Base-by-base conservation (phyloP, 208 protist genomes). In the Wallacemonas sp. region DNA sequence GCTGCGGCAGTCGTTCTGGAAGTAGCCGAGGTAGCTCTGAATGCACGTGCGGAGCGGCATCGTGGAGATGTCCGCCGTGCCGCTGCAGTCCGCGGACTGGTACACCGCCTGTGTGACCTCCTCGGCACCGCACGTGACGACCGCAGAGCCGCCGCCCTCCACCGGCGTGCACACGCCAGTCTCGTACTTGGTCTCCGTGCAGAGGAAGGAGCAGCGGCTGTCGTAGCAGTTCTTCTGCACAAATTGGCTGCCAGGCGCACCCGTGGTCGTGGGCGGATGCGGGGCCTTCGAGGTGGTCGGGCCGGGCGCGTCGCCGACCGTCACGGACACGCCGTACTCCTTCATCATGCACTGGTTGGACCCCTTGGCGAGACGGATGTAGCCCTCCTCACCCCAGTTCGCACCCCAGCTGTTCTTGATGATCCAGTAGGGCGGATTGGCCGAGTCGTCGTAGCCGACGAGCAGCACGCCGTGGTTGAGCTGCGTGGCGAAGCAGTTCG, bases 401-500 rank as follows among this genome's bases (percentile, higher is more conserved):
- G 79, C 36, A n/a, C 90, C 82, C 93, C 93, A 97, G 47, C 80
- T 91, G 81, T 96, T 95, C 76, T 96, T 92, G 31, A 95, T 83
- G 65, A 93, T 90, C 87, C 90, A 96, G 75, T 93, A 96, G 31
- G 90, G 90, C 26, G 73, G 63, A 8, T 80, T 68, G 27, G 68
- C 82, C 14, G 30, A 73, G 79, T 88, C 64, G 71, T 93, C 84
- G 71, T 86, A 93, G 62, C 88, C 88, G 45, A 97, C 92, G 45
- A 96, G 70, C 26, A 97, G 85, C 45, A 97, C 90, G 54, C 89
- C 92, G 86, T 97, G 92, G 72, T 97, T 86, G 63, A 97, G 73
- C 62, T 79, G 56, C 27, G 65, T 62, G 28, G 66, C 54, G 54
- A 79, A 67, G 74, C 91, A 96, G 69, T 70, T 72, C 3, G 86